These are phyloP conservation scores for Saccharomyces hybrid DNA, from an alignment of 1,139 yeast species.

Conservation along the genomic window DNA sequence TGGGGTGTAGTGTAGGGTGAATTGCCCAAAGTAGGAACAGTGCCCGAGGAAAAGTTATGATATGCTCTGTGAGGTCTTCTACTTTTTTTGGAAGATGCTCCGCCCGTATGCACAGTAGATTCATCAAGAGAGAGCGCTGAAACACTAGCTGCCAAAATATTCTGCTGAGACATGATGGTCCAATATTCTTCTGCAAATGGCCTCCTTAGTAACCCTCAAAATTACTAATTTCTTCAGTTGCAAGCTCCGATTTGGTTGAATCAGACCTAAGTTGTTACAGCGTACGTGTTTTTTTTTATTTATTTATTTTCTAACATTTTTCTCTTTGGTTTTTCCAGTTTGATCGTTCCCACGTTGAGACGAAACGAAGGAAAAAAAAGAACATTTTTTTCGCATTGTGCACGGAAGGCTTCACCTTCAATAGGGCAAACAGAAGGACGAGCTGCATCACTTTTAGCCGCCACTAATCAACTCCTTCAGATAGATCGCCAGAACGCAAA, in stretches of 20 bases:
- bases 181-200: neutral
- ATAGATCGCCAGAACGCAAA: neutral
- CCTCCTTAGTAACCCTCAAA: neutral
- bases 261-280: neutral
- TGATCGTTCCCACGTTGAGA: neutral
- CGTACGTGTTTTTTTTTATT: neutral
- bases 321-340: neutral
- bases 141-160: constrained; percentile 10
- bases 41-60: constrained; percentile 14
- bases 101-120: constrained; percentile 4
- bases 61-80: constrained; percentile 24
- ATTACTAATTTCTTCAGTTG: neutral
- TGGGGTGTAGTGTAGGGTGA: constrained; percentile 1
- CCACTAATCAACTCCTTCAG: neutral
- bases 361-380: neutral
- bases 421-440: neutral
- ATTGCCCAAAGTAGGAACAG: constrained; percentile 1
- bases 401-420: neutral
- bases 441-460: neutral
- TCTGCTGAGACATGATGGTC: constrained; percentile 11
- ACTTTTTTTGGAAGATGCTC: constrained; percentile 9
- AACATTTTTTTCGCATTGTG: neutral
- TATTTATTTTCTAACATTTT: neutral
- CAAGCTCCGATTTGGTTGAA: neutral
- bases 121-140: constrained; percentile 17